Percentiles rank a stretch among this genome's conserved stretches.
phyloP scores from a whole-genome alignment of 768 basidiomycete genomes.

The Phylloporus sp. region DNA sequence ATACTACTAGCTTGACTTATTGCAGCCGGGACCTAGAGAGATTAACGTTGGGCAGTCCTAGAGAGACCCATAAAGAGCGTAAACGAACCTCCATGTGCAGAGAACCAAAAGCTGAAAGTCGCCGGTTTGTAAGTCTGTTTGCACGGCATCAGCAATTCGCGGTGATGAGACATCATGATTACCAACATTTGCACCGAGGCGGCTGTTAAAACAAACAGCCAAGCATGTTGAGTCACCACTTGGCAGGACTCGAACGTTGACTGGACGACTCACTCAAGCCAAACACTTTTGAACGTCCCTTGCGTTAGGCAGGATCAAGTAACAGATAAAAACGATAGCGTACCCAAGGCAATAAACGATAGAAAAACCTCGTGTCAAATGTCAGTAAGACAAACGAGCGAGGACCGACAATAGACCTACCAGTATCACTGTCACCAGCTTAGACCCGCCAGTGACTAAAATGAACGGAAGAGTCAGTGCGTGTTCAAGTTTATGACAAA shows the following conservation, averaged over 20 bases:
- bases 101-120: constrained; percentile 19
- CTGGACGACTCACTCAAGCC: constrained; percentile 24
- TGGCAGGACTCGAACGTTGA: neutral
- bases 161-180: neutral
- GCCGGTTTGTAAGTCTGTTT: constrained; percentile 18
- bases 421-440: constrained; percentile 7
- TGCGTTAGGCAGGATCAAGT: constrained; percentile 11
- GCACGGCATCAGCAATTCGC: constrained; percentile 6
- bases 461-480: neutral
- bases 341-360: constrained; percentile 21
- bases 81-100: constrained; percentile 19
- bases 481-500: no score
- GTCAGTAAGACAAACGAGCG: neutral
- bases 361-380: constrained; percentile 15
- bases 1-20: constrained; percentile 8
- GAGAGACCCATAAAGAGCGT: neutral
- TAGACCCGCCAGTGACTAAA: constrained; percentile 21
- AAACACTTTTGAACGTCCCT: constrained; percentile 17
- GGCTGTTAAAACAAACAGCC: constrained; percentile 5
- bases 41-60: neutral
- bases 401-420: constrained; percentile 11
- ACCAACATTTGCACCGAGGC: constrained; percentile 27
- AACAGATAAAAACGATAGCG: neutral
- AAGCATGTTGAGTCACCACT: neutral
- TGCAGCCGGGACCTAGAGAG: constrained; percentile 13